Base-by-base conservation (phyloP, 371 early-diverging fungal species). In the Thermomucor indicae-seudaticae region DNA sequence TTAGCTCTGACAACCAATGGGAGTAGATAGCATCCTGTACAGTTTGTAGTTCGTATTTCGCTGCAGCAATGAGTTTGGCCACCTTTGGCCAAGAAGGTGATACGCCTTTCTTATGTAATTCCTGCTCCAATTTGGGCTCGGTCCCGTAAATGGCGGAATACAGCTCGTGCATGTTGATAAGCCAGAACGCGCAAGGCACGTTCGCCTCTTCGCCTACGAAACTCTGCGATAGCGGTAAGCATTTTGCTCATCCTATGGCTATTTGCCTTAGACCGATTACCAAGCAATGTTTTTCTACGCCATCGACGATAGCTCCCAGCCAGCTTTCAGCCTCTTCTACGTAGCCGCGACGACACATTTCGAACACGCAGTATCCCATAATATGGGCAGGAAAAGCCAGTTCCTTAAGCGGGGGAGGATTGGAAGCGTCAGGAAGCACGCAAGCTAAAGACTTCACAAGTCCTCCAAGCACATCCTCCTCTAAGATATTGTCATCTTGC, bases 111-210 rank as follows among this genome's bases (percentile, higher is more conserved):
- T 35, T 22, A 28, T 41, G 50, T 2, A 47, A 34, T 16, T 43
- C 57, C n/a, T 32, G 53, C n/a, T 55, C 46, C 38, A 63, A 24
- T 20, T 56, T 56, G 40, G 43, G 39, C 46, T 63, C 67, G 6
- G 54, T 25, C 2, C 51, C 32, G 38, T 25, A 50, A 16, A 65
- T 47, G 27, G 73, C 49, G 12, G 85, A 87, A 53, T 90, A 64
- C 34, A 96, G 76, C 68, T 94, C 95, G 49, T 86, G 90, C 39
- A 87, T 85, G 62, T 96, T 96, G 38, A 90, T 84, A 24, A 96
- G 77, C 96, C 96, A 96, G 67, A 89, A 91, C 57, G 75, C 65
- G 38, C 71, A 67, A 47, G 82, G 66, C 53, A 69, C 55, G 39
- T 67, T 67, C n/a, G 77, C 60, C 1, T 75, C 73, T 32, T 81